Evolutionary conservation across 495 filamentous ascomycete species (phyloP).

Genomic region (Cairneyella variabilis): DNA sequence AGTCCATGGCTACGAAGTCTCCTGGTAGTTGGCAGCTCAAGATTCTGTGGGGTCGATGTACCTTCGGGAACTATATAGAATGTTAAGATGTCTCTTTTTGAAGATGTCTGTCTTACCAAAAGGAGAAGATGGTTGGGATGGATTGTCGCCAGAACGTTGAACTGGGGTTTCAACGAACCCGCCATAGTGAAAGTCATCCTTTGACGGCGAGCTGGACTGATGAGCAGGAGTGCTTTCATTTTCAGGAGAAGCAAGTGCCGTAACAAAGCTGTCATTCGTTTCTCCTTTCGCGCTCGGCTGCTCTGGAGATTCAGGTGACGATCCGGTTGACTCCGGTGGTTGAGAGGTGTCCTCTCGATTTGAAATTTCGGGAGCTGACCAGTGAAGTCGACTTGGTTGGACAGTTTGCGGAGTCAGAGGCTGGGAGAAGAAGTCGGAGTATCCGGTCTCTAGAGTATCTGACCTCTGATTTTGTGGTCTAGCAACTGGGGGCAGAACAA

Average conservation of each 20-base stretch:
- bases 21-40: not conserved
- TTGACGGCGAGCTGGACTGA: conserved; percentile 3
- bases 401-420: not conserved
- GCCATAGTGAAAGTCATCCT: conserved; percentile 25
- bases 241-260: conserved; percentile 16
- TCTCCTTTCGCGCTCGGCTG: no score
- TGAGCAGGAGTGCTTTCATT: conserved; percentile 11
- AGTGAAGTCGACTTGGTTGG: not conserved
- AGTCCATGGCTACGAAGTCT: conserved; percentile 4
- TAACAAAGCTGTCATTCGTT: not conserved
- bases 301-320: not conserved
- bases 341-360: not conserved
- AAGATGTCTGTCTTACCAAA: conserved; percentile 13
- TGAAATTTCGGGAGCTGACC: not conserved
- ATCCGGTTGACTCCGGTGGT: not conserved
- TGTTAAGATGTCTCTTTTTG: not conserved
- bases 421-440: not conserved
- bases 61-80: conserved; percentile 17
- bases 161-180: conserved; percentile 21
- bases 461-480: not conserved
- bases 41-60: conserved; percentile 14
- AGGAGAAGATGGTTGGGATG: conserved; percentile 12
- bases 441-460: not conserved
- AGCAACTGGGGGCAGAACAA: not conserved
- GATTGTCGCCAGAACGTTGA: not conserved